Conservation (phyloP, 805 yeast genomes). For the Teunomyces aglyptinius region DNA sequence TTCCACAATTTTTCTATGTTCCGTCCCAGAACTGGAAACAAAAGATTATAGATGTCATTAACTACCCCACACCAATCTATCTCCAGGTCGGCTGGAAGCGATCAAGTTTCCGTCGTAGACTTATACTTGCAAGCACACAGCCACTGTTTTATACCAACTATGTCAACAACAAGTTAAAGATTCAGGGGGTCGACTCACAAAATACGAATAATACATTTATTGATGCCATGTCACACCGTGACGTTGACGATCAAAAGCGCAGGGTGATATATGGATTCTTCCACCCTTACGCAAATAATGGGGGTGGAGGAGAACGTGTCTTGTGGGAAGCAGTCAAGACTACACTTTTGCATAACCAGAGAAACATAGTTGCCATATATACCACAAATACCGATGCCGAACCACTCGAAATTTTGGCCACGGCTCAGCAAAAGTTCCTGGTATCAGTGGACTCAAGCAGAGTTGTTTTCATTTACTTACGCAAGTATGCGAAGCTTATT, state of each 20-base stretch:
- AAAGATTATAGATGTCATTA: conserved; percentile 30
- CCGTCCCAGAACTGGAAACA: conserved; percentile 41
- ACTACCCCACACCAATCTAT: conserved; percentile 34
- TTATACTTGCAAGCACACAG: conserved; percentile 32
- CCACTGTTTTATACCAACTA: conserved; percentile 42
- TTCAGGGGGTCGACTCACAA: conserved; percentile 27
- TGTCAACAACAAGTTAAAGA: conserved; percentile 34
- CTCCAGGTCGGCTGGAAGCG: conserved; percentile 35
- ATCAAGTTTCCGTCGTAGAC: conserved; percentile 38
- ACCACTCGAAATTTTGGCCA: conserved; percentile 48
- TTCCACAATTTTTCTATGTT: conserved; percentile 36
- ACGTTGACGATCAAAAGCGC: conserved; percentile 37
- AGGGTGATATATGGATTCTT: conserved; percentile 72
- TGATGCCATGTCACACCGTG: conserved; percentile 28
- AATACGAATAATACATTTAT: conserved; percentile 22
- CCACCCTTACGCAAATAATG: conserved; percentile 94
- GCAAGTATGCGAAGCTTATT: conserved; percentile 53
- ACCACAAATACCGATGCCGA: conserved; percentile 59
- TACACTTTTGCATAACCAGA: conserved; percentile 50
- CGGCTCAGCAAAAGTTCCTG: conserved; percentile 56
- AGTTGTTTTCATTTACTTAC: conserved; percentile 61
- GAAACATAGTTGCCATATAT: conserved; percentile 66
- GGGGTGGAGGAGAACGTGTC: conserved; percentile 98
- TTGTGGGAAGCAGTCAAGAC: conserved; percentile 89
- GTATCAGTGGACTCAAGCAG: conserved; percentile 49